Evolutionary conservation across 495 filamentous ascomycete genomes (phyloP).

Genomic region (Podospora pseudocomata): DNA sequence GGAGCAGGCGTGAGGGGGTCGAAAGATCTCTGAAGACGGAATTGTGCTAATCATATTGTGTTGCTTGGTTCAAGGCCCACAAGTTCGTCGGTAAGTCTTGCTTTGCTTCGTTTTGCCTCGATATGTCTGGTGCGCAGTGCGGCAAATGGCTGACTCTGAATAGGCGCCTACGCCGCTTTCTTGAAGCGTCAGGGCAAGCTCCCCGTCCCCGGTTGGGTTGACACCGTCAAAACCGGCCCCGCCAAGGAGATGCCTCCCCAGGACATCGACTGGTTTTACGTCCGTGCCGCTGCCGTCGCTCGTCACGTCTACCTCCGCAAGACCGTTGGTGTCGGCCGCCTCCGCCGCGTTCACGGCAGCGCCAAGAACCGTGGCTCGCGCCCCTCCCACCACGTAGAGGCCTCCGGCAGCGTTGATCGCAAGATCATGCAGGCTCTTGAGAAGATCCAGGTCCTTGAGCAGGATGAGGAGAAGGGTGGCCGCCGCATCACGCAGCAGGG

Average conservation of each 20-base stretch:
- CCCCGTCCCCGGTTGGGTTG: slow-evolving; percentile 96
- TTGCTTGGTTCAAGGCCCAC: slow-evolving; percentile 57
- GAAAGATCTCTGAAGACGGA: slow-evolving; percentile 59
- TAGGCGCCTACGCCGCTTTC: slow-evolving; percentile 84
- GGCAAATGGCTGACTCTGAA: slow-evolving; percentile 7
- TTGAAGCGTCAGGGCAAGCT: slow-evolving; percentile 99
- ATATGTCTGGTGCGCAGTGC: background rate
- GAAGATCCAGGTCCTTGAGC: slow-evolving; percentile 97
- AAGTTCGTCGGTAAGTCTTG: slow-evolving; percentile 68
- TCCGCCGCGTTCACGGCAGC: slow-evolving; percentile 76
- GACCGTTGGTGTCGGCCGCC: slow-evolving; percentile 93
- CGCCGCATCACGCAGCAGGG: slow-evolving; percentile 94
- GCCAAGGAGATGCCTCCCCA: slow-evolving; percentile 96
- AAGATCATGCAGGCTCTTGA: slow-evolving; percentile 94
- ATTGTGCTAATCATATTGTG: slow-evolving; percentile 53
- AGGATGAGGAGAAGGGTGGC: slow-evolving; percentile 95
- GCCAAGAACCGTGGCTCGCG: slow-evolving; percentile 94
- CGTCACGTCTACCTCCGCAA: slow-evolving; percentile 99
- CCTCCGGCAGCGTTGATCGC: slow-evolving; percentile 89
- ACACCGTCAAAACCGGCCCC: slow-evolving; percentile 95
- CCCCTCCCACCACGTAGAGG: slow-evolving; percentile 92
- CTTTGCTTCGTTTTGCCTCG: background rate
- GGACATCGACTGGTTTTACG: slow-evolving; percentile 98
- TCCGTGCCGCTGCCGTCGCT: slow-evolving; percentile 91
- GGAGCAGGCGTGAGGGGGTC: slow-evolving; percentile 58